Conservation (phyloP, 305 asterid genomes). For the Andrographis paniculata region DNA sequence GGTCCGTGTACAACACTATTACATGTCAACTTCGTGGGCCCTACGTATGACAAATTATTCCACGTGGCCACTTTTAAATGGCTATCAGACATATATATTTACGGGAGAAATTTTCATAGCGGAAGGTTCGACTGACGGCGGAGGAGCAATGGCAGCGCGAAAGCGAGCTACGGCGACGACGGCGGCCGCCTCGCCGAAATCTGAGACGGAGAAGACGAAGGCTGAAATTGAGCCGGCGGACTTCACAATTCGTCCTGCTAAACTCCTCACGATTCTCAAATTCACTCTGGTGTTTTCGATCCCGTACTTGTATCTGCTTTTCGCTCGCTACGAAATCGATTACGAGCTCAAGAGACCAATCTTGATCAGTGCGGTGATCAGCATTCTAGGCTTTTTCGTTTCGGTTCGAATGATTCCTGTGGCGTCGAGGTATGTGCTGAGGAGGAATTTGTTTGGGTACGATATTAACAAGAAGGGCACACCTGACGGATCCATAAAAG, state of each 20-base stretch:
- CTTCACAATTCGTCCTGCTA: background rate
- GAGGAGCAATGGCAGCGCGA: constrained; percentile 3
- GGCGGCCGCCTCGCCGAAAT: background rate
- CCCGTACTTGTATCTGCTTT: background rate
- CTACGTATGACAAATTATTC: too few species aligned
- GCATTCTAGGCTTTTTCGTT: background rate
- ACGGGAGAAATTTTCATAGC: background rate
- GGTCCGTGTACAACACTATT: too few species aligned
- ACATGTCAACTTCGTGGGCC: too few species aligned
- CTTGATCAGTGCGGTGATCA: background rate
- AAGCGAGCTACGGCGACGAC: constrained; percentile 1
- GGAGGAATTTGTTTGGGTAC: constrained; percentile 68
- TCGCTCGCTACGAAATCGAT: background rate
- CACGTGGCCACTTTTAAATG: background rate
- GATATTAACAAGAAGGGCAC: constrained; percentile 87
- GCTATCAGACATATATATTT: background rate
- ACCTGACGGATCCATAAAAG: constrained; percentile 75
- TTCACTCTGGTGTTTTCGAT: background rate
- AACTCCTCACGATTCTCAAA: background rate
- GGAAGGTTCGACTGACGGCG: background rate
- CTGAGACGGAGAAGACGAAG: background rate
- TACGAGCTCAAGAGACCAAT: background rate
- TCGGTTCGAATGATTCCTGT: background rate
- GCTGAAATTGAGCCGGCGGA: background rate
- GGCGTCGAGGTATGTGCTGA: constrained; percentile 43